These are phyloP conservation scores for Hymenoscyphus infarciens DNA, from an alignment of 2,329 filamentous ascomycete species.

Conservation along the genomic window DNA sequence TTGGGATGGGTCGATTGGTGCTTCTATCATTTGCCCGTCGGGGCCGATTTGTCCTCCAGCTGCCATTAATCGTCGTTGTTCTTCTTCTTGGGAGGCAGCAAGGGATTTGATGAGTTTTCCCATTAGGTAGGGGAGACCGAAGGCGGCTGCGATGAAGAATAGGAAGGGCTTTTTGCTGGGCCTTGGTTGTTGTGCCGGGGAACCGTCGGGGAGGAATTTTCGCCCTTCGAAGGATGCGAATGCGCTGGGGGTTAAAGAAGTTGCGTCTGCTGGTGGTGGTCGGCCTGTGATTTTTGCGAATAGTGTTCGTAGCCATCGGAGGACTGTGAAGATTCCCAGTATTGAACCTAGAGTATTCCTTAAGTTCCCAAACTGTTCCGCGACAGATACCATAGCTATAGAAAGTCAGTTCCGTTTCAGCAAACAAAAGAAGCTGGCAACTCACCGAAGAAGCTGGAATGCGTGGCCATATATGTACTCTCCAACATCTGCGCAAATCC, in stretches of 20 bases:
- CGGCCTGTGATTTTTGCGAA: constrained; percentile 91
- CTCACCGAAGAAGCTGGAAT: constrained; percentile 96
- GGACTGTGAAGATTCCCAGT: constrained; percentile 89
- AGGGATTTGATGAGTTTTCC: constrained; percentile 87
- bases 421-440: constrained; percentile 13
- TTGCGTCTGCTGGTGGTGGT: constrained; percentile 82
- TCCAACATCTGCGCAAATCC: constrained; percentile 99
- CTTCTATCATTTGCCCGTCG: constrained; percentile 41
- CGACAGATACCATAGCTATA: constrained; percentile 93
- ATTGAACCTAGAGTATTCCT: constrained; percentile 91
- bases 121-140: constrained; percentile 95
- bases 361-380: constrained; percentile 92
- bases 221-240: constrained; percentile 87
- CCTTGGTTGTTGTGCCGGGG: constrained; percentile 54
- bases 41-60: constrained; percentile 50
- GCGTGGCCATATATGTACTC: constrained; percentile 99
- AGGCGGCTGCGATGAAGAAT: constrained; percentile 91
- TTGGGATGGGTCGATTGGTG: constrained; percentile 77
- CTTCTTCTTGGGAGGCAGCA: constrained; percentile 79
- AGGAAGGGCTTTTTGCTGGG: constrained; percentile 94
- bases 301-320: constrained; percentile 90
- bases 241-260: constrained; percentile 79
- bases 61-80: constrained; percentile 60
- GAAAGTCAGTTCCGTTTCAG: constrained; percentile 22
- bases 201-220: constrained; percentile 58